Percentiles rank a stretch among this genome's conserved stretches.
These are phyloP conservation scores for Sporisorium sorghi DNA, from an alignment of 1,284 basidiomycete species.

Conservation along the genomic window DNA sequence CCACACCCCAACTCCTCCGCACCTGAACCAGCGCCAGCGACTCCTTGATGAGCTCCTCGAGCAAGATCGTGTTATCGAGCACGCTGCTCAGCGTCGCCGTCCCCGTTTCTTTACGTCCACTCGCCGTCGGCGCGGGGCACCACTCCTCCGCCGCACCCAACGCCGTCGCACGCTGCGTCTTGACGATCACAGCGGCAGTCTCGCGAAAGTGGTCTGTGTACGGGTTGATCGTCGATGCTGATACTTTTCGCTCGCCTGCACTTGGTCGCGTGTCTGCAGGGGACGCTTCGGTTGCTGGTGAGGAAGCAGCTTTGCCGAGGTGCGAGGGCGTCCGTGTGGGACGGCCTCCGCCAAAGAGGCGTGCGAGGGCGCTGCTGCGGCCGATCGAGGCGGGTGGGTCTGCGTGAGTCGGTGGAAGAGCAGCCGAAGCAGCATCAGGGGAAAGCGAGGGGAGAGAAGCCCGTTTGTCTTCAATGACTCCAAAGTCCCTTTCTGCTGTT, in stretches of 20 bases:
- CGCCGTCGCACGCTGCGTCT: slow-evolving; percentile 77
- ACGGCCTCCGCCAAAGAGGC: slow-evolving; percentile 39
- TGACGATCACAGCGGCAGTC: slow-evolving; percentile 79
- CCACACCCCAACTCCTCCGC: slow-evolving; percentile 85
- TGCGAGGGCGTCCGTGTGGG: slow-evolving; percentile 20
- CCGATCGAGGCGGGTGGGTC: slow-evolving; percentile 2
- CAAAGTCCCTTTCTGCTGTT: slow-evolving; percentile 26
- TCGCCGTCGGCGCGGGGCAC: slow-evolving; percentile 16
- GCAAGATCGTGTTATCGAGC: slow-evolving; percentile 91
- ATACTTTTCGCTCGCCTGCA: slow-evolving; percentile 27
- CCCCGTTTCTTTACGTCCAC: slow-evolving; percentile 10
- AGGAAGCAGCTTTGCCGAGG: slow-evolving; percentile 10
- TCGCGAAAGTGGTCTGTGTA: slow-evolving; percentile 81
- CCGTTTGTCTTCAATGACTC: slow-evolving; percentile 34
- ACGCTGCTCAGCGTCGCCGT: slow-evolving; percentile 81
- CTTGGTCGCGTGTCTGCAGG: slow-evolving; percentile 1
- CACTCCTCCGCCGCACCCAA: slow-evolving; percentile 45
- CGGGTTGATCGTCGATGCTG: slow-evolving; percentile 46
- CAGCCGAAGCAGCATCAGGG: not conserved
- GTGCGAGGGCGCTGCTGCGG: slow-evolving; percentile 33
- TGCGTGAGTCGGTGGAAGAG: not conserved
- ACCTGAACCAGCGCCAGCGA: slow-evolving; percentile 87
- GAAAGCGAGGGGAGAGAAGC: slow-evolving; percentile 12
- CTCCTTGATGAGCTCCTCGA: slow-evolving; percentile 97
- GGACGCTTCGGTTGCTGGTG: not conserved